Conservation (phyloP, 108 stramenopile species). For the Cyclotella kingstonii region DNA sequence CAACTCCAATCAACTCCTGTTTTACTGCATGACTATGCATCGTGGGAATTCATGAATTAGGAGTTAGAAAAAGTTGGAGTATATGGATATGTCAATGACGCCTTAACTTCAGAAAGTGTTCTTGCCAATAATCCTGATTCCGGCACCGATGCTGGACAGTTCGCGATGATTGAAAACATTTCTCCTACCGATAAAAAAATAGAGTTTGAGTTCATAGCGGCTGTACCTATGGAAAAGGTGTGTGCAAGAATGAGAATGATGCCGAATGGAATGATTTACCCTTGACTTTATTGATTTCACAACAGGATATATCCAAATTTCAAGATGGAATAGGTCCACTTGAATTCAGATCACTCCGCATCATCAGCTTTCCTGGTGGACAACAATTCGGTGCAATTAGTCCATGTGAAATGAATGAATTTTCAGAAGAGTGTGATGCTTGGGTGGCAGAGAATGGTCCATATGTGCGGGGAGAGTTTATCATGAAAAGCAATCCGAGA, state of each 20-base stretch:
- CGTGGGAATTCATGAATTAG: conserved; percentile 2
- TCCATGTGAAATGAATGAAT: conserved; percentile 96
- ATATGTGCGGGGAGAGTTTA: conserved; percentile 65
- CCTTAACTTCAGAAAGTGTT: conserved; percentile 70
- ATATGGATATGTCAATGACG: conserved; percentile 82
- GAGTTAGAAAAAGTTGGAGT: conserved; percentile 78
- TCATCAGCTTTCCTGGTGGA: conserved; percentile 87
- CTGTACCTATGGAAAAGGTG: conserved; percentile 80
- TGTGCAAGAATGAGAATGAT: no score
- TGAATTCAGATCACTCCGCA: conserved; percentile 60
- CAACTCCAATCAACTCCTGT: conserved; percentile 12
- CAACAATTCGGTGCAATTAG: conserved; percentile 92
- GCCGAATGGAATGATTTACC: no score
- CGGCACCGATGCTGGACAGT: conserved; percentile 89
- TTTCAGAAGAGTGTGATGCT: conserved; percentile 85
- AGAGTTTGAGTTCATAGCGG: conserved; percentile 84
- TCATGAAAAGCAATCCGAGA: conserved; percentile 74
- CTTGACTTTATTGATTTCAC: no score
- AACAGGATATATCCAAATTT: conserved; percentile 54
- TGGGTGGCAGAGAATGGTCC: conserved; percentile 82
- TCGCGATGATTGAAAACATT: conserved; percentile 77
- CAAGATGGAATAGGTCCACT: conserved; percentile 86
- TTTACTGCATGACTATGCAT: neutral
- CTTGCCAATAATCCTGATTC: conserved; percentile 93
- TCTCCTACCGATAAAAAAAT: conserved; percentile 64